Evolutionary conservation across 1,139 yeast species (phyloP), one percentile per base, ranked within the genome.

Genomic region (Taiozyma sp.): DNA sequence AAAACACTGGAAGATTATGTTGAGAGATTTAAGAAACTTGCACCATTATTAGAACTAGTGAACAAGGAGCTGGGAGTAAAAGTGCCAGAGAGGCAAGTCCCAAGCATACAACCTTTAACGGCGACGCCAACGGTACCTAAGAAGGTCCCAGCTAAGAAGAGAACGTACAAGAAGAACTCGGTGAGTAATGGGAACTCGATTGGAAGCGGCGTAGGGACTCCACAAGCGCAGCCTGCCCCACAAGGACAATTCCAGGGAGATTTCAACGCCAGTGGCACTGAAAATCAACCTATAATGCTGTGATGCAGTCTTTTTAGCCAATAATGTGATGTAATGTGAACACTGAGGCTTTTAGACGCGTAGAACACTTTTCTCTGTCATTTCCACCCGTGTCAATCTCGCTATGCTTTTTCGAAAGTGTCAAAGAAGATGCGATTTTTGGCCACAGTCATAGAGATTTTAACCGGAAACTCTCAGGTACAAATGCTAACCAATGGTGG

Each of bases 1-100:
- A 58, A 54, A 47, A 51, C 53, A 3, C 52, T 62, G 7, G 63
- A 60, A 8, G 60, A 58, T 44, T 62, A 61, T 35, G 61, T 62
- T 9, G 62, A 56, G 24, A 51, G 63, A 6, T 62, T 57, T 47
- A 61, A 51, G 49, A 62, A 57, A 45, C 56, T 62, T 10, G 44
- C 50, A 2, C 65, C 65, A 1, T 42, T 62, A 7, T 26, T 62
- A 5, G 56, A 53, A 7, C 47, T 62, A 3, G 56, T 57, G 6
- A 53, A 56, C 47, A 52, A 50, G 34, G 63, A 61, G 5, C 19
- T 61, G 47, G 52, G 42, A 3, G 42, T 56, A 2, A 49, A 50
- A 6, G 46, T 43, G 8, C 61, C 62, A 8, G 57, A 57, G 34
- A 59, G 46, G 45, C 58, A 54, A 21, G 54, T 51, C 21, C 57